Base-by-base conservation (phyloP, 1,284 basidiomycete species). In the Melampsora americana region DNA sequence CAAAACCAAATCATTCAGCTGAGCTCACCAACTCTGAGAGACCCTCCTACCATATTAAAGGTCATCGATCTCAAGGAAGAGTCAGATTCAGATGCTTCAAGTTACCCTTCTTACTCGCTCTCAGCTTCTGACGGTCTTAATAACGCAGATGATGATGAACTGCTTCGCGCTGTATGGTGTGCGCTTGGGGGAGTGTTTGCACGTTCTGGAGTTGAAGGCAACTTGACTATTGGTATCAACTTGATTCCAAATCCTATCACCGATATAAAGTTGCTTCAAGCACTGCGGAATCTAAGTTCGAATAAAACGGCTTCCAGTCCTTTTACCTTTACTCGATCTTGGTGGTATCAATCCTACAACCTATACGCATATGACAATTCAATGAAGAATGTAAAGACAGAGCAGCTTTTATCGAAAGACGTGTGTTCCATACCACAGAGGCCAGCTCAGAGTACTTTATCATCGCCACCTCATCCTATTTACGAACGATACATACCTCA, bases 401-500 rank as follows among this genome's bases (percentile, higher is more conserved):
- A 44, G 28, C 48, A 32, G 35, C 69, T 16, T 44, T 9, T 35
- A 65, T 14, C 42, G 42, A 44, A 9, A 44, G 42, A 44, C 12
- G 12, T 14, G 42, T 44, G 12, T 44, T 44, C 42, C 42, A 9
- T 46, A 26, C 39, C 61, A 16, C 32, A 30, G 23, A 62, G 69
- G 32, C 28, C 32, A 32, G 56, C 56, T 46, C 69, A 73, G 56
- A 39, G 53, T 66, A 32, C 46, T 28, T 53, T 66, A n/a, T 62
- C 71, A 20, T n/a, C 42, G 1, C 62, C 62, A n/a, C 62, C 71
- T 23, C n/a, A 66, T 30, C 32, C 64, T 23, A 16, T 73, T 4
- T 73, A 73, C 39, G 61, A 65, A 48, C 71, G 71, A 11, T 73
- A 73, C 48, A 66, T 73, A 35, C 28, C 46, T 50, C 30, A 66